Evolutionary conservation across 148 eudicot genomes (phyloP).

Genomic region (Pharnaceum exiguum): DNA sequence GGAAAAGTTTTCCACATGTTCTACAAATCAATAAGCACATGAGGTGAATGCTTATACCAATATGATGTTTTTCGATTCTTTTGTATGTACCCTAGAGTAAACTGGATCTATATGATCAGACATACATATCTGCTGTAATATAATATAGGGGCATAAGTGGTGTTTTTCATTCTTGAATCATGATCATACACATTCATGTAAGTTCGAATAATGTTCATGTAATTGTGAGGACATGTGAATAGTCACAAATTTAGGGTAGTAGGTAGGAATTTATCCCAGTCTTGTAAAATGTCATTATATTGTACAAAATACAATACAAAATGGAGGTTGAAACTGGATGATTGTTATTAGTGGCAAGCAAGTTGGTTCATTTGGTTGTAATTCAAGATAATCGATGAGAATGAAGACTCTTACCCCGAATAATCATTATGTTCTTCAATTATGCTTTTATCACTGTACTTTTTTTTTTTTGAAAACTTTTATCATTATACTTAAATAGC

Average conservation of each 20-base stretch:
- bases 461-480: too few relatives aligned
- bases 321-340: constrained; percentile 15
- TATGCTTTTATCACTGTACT: constrained; percentile 20
- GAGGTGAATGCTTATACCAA: constrained; percentile 14
- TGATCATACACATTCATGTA: constrained; percentile 20
- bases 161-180: constrained; percentile 7
- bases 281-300: constrained; percentile 18
- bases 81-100: constrained; percentile 9
- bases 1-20: not conserved
- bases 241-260: constrained; percentile 22
- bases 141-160: constrained; percentile 4
- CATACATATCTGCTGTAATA: too few relatives aligned
- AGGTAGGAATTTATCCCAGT: constrained; percentile 26
- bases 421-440: constrained; percentile 12
- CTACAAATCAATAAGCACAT: constrained; percentile 22
- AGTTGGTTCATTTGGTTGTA: constrained; percentile 15
- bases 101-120: constrained; percentile 11
- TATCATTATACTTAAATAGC: too few relatives aligned
- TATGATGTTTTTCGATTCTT: not conserved
- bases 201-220: constrained; percentile 31
- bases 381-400: constrained; percentile 19
- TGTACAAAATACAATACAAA: constrained; percentile 23
- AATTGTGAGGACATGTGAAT: constrained; percentile 35
- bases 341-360: constrained; percentile 28
- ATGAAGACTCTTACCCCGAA: constrained; percentile 5